These are phyloP conservation scores for Cytospora piceae DNA, from an alignment of 2,329 filamentous ascomycete species.

Conservation along the genomic window DNA sequence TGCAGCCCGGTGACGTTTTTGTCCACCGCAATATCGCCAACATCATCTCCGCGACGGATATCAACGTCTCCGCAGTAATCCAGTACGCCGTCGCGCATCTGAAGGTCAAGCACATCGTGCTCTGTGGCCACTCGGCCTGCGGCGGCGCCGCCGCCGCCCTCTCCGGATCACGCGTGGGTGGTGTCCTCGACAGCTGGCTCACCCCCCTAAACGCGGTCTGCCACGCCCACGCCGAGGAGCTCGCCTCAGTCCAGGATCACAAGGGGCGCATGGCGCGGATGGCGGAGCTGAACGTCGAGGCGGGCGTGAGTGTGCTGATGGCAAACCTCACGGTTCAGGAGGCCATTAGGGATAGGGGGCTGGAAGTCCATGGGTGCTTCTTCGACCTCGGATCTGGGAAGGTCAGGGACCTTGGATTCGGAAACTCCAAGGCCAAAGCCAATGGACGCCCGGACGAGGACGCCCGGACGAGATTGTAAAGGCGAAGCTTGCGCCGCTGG, in stretches of 20 bases:
- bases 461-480: conserved; percentile 43
- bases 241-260: conserved; percentile 57
- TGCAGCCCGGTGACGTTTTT: conserved; percentile 83
- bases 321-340: conserved; percentile 71
- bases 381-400: conserved; percentile 64
- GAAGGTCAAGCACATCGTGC: conserved; percentile 70
- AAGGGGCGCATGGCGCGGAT: conserved; percentile 62
- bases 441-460: conserved; percentile 31
- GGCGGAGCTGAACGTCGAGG: conserved; percentile 76
- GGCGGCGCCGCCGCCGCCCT: conserved; percentile 68
- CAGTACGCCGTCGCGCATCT: conserved; percentile 77
- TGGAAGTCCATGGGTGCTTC: conserved; percentile 77
- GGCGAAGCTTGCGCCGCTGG: conserved; percentile 54
- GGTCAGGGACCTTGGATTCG: conserved; percentile 53
- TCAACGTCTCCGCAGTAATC: conserved; percentile 75
- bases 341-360: conserved; percentile 69
- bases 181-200: conserved; percentile 60
- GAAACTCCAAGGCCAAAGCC: conserved; percentile 40
- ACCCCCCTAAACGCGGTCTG: conserved; percentile 53
- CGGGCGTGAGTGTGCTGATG: conserved; percentile 68
- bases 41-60: conserved; percentile 73
- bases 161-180: conserved; percentile 50
- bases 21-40: conserved; percentile 92
- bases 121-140: conserved; percentile 71
- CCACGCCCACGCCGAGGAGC: conserved; percentile 55